Evolutionary conservation across 1,284 basidiomycete species (phyloP), one percentile per base, ranked within the genome.

Genomic region (Marasmius sp.): DNA sequence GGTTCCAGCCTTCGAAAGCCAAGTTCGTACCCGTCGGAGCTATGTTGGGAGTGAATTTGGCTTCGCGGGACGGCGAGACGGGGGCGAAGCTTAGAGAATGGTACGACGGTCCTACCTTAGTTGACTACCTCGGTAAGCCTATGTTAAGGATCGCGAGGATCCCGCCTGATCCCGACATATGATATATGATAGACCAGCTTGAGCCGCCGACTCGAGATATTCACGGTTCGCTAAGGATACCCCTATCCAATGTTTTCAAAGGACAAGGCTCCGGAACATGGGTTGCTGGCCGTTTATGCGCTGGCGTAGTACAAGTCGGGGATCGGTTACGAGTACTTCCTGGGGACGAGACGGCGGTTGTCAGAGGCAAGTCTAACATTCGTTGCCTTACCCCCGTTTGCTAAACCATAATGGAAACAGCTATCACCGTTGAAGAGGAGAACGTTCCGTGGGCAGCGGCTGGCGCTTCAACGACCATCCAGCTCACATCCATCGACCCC

Each of bases 161-260:
- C 38, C 18, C 11, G 34, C 56, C 22, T 22, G 50, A 43, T 48
- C 57, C 27, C 53, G 33, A 51, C 18, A 34, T 5, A 61, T 50
- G 18, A 50, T 51, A 60, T 60, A 54, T 61, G 3, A 36, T 37
- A 94, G 95, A 97, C 77, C 77, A 82, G 60, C 79, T 98, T 33
- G 89, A 93, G 61, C 92, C 94, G 0, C 96, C 96, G 0, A 74
- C 80, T 5, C 83, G 97, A 50, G 90, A 93, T 58, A 86, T 96
- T 61, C 83, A 84, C 7, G 82, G 87, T 0, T 90, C 96, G 0
- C 75, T 98, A 41, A 86, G 97, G 22, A 83, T 98, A 60, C 97
- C 97, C 0, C 85, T 99, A 20, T 92, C 94, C 12, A 99, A 99
- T 73, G 94, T 98, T 2, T 99, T 97, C 84, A 95, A 91, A 74